Conservation (phyloP, 1,139 yeast genomes). For the Sugiyamaella sp. region DNA sequence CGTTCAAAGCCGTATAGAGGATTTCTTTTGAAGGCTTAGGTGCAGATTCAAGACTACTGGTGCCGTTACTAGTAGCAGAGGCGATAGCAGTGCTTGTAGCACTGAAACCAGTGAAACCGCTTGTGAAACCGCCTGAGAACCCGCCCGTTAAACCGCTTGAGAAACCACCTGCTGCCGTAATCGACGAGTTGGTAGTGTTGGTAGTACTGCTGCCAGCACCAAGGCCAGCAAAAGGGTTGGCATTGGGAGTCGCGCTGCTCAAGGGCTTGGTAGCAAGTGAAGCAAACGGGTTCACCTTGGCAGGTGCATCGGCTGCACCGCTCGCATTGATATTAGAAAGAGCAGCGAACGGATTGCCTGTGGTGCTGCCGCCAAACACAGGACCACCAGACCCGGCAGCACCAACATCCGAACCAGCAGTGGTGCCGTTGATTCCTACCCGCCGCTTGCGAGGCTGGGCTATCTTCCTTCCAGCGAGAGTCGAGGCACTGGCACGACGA, state of each 20-base stretch:
- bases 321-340: slow-evolving; percentile 28
- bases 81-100: slow-evolving; percentile 1
- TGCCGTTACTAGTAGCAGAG: slow-evolving; percentile 1
- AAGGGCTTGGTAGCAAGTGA: background rate
- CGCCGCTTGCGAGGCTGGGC: slow-evolving; percentile 57
- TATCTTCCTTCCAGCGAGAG: slow-evolving; percentile 68
- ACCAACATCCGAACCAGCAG: slow-evolving; percentile 23
- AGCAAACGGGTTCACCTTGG: slow-evolving; percentile 8
- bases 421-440: slow-evolving; percentile 24
- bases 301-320: background rate
- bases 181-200: too few species aligned
- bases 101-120: slow-evolving; percentile 17
- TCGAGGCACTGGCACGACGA: slow-evolving; percentile 58
- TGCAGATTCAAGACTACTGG: slow-evolving; percentile 14
- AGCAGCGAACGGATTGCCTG: slow-evolving; percentile 25
- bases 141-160: too few species aligned
- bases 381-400: background rate
- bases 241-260: slow-evolving; percentile 16
- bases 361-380: slow-evolving; percentile 1
- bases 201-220: slow-evolving; percentile 22
- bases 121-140: slow-evolving; percentile 18
- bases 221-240: slow-evolving; percentile 30
- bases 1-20: slow-evolving; percentile 59
- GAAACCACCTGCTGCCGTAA: too few species aligned
- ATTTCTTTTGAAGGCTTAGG: slow-evolving; percentile 19